Evolutionary conservation across 345 rosid genomes (phyloP).

Genomic region (Acer yangbiense): DNA sequence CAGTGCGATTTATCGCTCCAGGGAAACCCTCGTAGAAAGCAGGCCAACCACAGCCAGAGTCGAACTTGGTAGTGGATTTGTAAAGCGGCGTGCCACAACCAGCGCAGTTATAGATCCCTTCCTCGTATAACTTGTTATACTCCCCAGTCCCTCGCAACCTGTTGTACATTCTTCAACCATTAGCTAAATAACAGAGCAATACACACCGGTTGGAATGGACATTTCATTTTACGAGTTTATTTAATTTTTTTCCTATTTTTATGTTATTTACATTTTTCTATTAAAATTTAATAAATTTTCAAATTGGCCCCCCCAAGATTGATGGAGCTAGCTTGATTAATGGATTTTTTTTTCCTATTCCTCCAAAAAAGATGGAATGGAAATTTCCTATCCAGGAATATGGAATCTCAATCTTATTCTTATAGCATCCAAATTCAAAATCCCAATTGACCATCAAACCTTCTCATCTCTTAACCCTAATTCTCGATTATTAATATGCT

Average conservation of each 20-base stretch:
- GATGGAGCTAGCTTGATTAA: too few species aligned
- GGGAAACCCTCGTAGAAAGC: conserved; percentile 76
- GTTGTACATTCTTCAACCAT: conserved; percentile 1
- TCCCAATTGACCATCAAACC: background rate
- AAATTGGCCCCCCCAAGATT: too few species aligned
- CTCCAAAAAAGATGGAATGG: background rate
- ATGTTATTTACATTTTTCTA: too few species aligned
- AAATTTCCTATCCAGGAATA: background rate
- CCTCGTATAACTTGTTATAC: conserved; percentile 52
- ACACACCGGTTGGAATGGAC: too few species aligned
- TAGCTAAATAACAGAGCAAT: too few species aligned
- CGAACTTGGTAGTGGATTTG: conserved; percentile 60
- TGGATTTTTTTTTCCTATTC: too few species aligned
- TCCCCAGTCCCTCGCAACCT: conserved; percentile 53
- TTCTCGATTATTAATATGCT: background rate
- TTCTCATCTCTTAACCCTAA: background rate
- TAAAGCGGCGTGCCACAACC: conserved; percentile 73
- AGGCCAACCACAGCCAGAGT: conserved; percentile 87
- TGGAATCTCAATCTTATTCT: background rate
- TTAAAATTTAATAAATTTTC: too few species aligned
- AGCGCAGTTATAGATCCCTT: conserved; percentile 61
- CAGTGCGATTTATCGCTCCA: conserved; percentile 57
- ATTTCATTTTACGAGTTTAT: too few species aligned
- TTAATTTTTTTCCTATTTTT: too few species aligned
- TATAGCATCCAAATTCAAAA: too few species aligned